Percentiles rank a stretch among this genome's conserved stretches.
phyloP scores from a whole-genome alignment of 2,329 filamentous ascomycete species.

The Xylariaceae sp. region DNA sequence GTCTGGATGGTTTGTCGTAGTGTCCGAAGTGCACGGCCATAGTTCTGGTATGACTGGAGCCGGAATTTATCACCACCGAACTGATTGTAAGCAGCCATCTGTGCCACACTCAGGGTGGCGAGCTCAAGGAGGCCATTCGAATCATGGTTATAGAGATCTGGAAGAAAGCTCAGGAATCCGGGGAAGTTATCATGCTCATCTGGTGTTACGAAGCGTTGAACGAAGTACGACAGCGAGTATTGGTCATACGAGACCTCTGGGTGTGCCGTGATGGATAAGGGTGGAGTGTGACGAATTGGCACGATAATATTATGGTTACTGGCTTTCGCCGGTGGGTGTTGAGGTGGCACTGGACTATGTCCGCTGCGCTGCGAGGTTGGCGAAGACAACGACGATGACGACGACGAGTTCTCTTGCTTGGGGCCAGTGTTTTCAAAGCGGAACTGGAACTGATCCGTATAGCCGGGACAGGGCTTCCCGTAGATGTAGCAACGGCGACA shows the following conservation, averaged over 20 bases:
- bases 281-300: not conserved
- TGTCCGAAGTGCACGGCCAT: slow-evolving; percentile 10
- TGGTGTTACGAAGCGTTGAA: slow-evolving; percentile 15
- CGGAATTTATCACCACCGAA: slow-evolving; percentile 13
- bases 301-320: not conserved
- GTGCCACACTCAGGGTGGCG: slow-evolving; percentile 15
- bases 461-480: slow-evolving; percentile 15
- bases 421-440: slow-evolving; percentile 13
- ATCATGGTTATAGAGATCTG: slow-evolving; percentile 11
- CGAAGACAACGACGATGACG: not conserved
- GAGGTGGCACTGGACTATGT: not conserved
- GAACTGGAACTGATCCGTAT: slow-evolving; percentile 18
- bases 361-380: not conserved
- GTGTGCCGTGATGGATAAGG: slow-evolving; percentile 5
- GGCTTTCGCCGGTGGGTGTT: not conserved
- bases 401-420: slow-evolving; percentile 4
- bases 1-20: slow-evolving; percentile 9
- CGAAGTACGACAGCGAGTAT: slow-evolving; percentile 15
- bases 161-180: slow-evolving; percentile 15
- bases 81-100: slow-evolving; percentile 18
- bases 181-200: slow-evolving; percentile 13
- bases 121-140: slow-evolving; percentile 10
- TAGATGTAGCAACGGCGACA: slow-evolving; percentile 16
- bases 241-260: slow-evolving; percentile 11
- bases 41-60: slow-evolving; percentile 16